Conservation (phyloP, 768 basidiomycete genomes). For the Amanita brunnescens region DNA sequence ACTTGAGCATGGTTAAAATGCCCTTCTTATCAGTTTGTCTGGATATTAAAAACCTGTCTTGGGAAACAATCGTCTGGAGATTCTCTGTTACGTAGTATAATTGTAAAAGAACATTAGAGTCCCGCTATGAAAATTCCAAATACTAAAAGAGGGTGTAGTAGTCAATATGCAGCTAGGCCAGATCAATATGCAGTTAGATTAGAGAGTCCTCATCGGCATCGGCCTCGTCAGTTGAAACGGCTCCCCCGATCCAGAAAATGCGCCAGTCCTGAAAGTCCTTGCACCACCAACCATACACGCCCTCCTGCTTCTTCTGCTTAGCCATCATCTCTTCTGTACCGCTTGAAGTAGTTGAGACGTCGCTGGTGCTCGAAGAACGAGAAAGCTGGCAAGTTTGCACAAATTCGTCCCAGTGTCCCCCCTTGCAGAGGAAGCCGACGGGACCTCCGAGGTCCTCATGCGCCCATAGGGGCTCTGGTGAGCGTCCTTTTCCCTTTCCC, state of each 20-base stretch:
- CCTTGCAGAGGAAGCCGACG: conserved; percentile 44
- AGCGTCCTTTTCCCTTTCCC: conserved; percentile 36
- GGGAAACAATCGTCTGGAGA: background rate
- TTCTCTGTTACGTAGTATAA: background rate
- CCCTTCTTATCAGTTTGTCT: too few relatives aligned
- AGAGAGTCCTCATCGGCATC: background rate
- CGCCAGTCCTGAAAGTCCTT: conserved; percentile 71
- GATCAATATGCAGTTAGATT: background rate
- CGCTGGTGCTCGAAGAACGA: conserved; percentile 37
- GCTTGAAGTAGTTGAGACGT: conserved; percentile 34
- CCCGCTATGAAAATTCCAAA: too few relatives aligned
- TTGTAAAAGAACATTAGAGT: too few relatives aligned
- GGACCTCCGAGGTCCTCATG: conserved; percentile 62
- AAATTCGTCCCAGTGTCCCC: conserved; percentile 43
- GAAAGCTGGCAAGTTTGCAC: conserved; percentile 29
- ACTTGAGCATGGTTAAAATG: too few relatives aligned
- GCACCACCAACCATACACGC: conserved; percentile 72
- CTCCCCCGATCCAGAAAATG: conserved; percentile 76
- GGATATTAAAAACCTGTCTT: background rate
- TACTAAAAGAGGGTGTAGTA: too few relatives aligned
- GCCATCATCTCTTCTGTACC: conserved; percentile 43
- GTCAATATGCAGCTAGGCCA: too few relatives aligned
- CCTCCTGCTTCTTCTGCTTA: conserved; percentile 44
- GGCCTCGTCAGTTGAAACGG: conserved; percentile 6
- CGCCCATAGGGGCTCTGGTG: conserved; percentile 24